Conservation (phyloP, 1,139 yeast genomes). For the Lodderomyces oxycetoniae region DNA sequence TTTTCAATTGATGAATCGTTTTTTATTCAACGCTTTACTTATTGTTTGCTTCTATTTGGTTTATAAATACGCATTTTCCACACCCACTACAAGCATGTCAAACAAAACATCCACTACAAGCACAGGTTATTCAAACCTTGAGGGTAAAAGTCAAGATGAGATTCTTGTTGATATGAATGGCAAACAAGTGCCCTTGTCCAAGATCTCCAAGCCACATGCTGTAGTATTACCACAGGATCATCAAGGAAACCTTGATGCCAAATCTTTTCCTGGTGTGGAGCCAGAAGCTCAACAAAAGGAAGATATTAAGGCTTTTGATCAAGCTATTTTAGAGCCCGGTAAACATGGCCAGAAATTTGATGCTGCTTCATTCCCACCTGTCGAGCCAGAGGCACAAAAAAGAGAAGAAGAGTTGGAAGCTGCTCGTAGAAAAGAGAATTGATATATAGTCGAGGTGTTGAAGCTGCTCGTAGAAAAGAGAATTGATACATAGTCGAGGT, state of each 20-base stretch:
- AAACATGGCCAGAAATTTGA: conserved; percentile 23
- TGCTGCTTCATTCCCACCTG: conserved; percentile 22
- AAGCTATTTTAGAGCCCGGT: conserved; percentile 22
- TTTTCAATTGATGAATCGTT: conserved; percentile 12
- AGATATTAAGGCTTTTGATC: conserved; percentile 11
- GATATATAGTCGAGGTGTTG: too few species aligned
- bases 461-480: conserved; percentile 9
- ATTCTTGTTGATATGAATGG: conserved; percentile 34
- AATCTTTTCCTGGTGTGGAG: conserved; percentile 23
- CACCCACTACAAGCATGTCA: conserved; percentile 6
- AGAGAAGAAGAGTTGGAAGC: conserved; percentile 20
- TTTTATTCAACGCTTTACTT: conserved; percentile 10
- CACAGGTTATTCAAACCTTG: conserved; percentile 15
- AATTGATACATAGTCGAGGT: too few species aligned
- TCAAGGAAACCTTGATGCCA: conserved; percentile 17
- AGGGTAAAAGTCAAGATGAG: conserved; percentile 17
- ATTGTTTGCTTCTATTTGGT: conserved; percentile 9
- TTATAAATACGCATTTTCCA: conserved; percentile 8
- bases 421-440: conserved; percentile 7
- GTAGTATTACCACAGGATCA: conserved; percentile 26
- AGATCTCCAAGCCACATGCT: conserved; percentile 40
- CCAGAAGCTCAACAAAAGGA: conserved; percentile 26
- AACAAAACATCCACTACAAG: conserved; percentile 1
- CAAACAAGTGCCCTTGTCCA: conserved; percentile 32
- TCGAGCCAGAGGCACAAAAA: conserved; percentile 27